Conservation (phyloP, 1,139 yeast species). For the Saccharomyces hybrid region DNA sequence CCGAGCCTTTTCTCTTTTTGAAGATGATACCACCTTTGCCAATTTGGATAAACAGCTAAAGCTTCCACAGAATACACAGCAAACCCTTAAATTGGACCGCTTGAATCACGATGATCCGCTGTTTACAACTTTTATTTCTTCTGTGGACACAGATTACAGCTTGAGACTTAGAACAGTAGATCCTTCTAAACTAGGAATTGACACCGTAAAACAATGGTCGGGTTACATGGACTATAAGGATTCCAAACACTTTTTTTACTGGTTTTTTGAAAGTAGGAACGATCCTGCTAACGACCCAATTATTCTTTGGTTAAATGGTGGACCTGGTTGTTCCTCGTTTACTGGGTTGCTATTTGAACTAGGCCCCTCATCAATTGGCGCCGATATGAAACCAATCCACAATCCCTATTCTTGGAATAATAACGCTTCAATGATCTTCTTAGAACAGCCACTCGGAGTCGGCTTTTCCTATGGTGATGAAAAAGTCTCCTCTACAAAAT, state of each 20-base stretch:
- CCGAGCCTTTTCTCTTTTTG: constrained; percentile 7
- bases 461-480: constrained; percentile 74
- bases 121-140: constrained; percentile 6
- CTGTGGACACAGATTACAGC: constrained; percentile 14
- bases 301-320: constrained; percentile 83
- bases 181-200: constrained; percentile 18
- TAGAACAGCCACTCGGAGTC: constrained; percentile 92
- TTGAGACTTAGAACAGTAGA: constrained; percentile 17
- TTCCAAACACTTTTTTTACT: constrained; percentile 75
- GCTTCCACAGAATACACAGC: constrained; percentile 2
- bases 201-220: constrained; percentile 61
- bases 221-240: constrained; percentile 82
- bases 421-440: constrained; percentile 82
- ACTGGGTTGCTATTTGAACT: constrained; percentile 89
- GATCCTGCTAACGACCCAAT: constrained; percentile 83
- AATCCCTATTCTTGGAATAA: constrained; percentile 84
- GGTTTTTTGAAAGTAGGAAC: constrained; percentile 87
- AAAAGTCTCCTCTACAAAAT: constrained; percentile 61
- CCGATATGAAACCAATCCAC: constrained; percentile 57
- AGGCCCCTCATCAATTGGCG: constrained; percentile 70
- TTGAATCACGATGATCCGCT: background rate
- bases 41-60: constrained; percentile 6
- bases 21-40: constrained; percentile 6
- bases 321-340: constrained; percentile 85
- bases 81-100: background rate